Evolutionary conservation across 2,329 filamentous ascomycete genomes (phyloP), one percentile per base, ranked within the genome.

Genomic region (Cryphonectria radicalis): DNA sequence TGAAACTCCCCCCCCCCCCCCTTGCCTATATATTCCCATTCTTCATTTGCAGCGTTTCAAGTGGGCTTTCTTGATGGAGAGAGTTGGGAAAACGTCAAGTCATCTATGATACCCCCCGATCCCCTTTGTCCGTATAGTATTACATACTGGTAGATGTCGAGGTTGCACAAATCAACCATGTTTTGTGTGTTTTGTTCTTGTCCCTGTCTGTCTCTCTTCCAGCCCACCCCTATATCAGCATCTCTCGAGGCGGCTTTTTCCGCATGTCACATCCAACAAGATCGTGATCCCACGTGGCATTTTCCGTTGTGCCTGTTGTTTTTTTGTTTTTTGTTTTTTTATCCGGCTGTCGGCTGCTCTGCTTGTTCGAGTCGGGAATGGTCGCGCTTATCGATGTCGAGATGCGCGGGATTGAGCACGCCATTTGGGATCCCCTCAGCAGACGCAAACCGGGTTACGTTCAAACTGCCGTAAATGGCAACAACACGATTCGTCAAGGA

Each of bases 61-160:
- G 50, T 66, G 55, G 19, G 17, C 37, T 65, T 63, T 19, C 25
- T 28, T 62, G 40, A 37, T 60, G 59, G 43, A 70, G 43, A 70
- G 57, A 63, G 22, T 63, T 42, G 66, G 68, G 42, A 70, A 59
- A 59, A 50, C 35, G 11, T 50, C 68, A 37, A 53, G 64, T 60
- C 66, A 64, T 67, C 50, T 66, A 73, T 71, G 71, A 73, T 73
- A 73, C 71, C 71, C 70, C 70, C 68, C 63, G 37, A 57, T 67
- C 59, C 71, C 66, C 53, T 59, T 67, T 60, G 63, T 69, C 43
- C 37, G 28, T 73, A 50, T n/a, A n/a, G 46, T 50, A 50, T 7
- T 19, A 69, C 25, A 32, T 37, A 25, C 57, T 43, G 66, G 71
- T 69, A 73, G 69, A 63, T 37, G 35, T 59, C 57, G 55, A 59